Evolutionary conservation across 345 rosid species (phyloP).

Genomic region (Pugionium cornutum): DNA sequence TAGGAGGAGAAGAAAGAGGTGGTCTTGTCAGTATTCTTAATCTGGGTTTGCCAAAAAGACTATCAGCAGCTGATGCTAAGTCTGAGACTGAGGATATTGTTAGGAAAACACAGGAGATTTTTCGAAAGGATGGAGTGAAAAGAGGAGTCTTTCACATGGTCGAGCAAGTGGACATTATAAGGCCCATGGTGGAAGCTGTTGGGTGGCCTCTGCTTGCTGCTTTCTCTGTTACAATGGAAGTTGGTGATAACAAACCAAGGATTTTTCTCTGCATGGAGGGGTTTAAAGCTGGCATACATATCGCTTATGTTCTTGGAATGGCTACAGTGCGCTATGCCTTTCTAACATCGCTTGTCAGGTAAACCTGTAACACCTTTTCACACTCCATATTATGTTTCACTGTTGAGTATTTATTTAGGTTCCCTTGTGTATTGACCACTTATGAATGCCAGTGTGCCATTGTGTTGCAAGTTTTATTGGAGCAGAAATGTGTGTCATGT

Average conservation of each 20-base stretch:
- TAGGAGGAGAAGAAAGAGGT: conserved; percentile 87
- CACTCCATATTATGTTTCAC: conserved; percentile 19
- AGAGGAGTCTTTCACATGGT: conserved; percentile 87
- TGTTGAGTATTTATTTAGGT: conserved; percentile 7
- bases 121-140: conserved; percentile 78
- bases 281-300: conserved; percentile 94
- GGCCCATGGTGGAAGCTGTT: conserved; percentile 99
- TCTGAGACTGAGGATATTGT: conserved; percentile 84
- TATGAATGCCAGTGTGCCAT: conserved; percentile 12
- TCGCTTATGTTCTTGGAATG: conserved; percentile 92
- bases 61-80: conserved; percentile 68
- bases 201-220: conserved; percentile 98
- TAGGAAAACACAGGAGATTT: conserved; percentile 91
- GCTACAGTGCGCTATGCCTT: conserved; percentile 99
- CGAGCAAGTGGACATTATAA: conserved; percentile 69
- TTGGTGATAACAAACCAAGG: conserved; percentile 93
- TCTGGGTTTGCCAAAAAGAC: conserved; percentile 79
- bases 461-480: conserved; percentile 13
- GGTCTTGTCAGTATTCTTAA: conserved; percentile 87
- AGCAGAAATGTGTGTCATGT: conserved; percentile 24
- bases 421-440: conserved; percentile 20
- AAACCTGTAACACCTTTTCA: conserved; percentile 20
- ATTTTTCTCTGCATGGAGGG: conserved; percentile 96
- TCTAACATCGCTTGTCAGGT: conserved; percentile 96
- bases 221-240: conserved; percentile 98